These are phyloP conservation scores for Strigomonas culicis DNA, from an alignment of 208 protist species.

Conservation along the genomic window DNA sequence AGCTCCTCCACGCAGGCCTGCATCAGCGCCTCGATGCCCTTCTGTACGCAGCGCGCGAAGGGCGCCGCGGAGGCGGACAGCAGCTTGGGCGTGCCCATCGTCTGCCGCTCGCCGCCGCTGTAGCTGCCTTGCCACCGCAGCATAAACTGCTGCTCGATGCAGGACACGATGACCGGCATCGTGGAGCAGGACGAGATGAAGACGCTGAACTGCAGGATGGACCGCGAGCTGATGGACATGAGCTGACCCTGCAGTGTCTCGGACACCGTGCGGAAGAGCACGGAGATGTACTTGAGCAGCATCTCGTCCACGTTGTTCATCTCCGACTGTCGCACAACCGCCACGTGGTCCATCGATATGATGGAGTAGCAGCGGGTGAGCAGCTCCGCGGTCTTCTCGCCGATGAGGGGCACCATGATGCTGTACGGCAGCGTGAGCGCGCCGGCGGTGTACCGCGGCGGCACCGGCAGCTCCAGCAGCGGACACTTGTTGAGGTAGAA, in stretches of 20 bases:
- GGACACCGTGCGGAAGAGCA: conserved; percentile 82
- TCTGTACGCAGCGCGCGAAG: conserved; percentile 69
- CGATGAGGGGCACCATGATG: conserved; percentile 51
- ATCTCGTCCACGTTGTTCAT: conserved; percentile 91
- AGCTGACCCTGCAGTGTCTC: conserved; percentile 69
- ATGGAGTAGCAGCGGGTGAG: conserved; percentile 70
- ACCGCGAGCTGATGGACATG: conserved; percentile 35
- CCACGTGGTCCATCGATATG: conserved; percentile 50
- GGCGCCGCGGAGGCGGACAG: conserved; percentile 58
- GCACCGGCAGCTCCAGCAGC: conserved; percentile 58
- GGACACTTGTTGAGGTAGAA: conserved; percentile 69
- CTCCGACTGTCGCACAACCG: conserved; percentile 75
- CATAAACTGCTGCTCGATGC: conserved; percentile 87
- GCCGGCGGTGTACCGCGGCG: conserved; percentile 36
- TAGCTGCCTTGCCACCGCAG: conserved; percentile 72
- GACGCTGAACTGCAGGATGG: conserved; percentile 65
- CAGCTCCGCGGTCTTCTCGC: conserved; percentile 59
- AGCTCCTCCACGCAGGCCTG: conserved; percentile 51
- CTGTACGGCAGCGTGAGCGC: conserved; percentile 68
- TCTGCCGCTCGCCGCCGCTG: conserved; percentile 46
- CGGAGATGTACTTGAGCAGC: conserved; percentile 86
- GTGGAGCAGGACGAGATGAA: conserved; percentile 74
- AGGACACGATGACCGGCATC: conserved; percentile 77
- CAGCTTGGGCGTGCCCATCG: conserved; percentile 64
- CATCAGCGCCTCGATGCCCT: conserved; percentile 74